Evolutionary conservation across 345 rosid genomes (phyloP), one percentile per base, ranked within the genome.

Genomic region (Trapa bicornis): DNA sequence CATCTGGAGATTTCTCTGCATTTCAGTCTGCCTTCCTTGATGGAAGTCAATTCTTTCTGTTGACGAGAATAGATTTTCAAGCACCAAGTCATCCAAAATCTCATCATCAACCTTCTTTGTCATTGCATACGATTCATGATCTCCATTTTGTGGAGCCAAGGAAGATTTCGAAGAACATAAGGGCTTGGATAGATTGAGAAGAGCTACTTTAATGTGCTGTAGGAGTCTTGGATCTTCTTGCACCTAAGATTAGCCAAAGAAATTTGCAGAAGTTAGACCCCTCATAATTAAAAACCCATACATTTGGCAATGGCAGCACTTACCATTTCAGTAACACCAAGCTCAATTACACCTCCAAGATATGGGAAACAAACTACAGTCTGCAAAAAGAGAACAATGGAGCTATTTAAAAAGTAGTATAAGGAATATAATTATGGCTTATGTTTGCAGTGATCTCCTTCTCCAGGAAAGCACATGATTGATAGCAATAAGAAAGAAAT

Each of bases 331-430:
- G 97, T 90, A 69, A 81, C 86, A 38, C 98, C 98, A 1, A 93
- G 77, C 86, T 93, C 98, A 67, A 93, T 76, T 63, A 88, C 89
- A 65, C 98, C 98, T n/a, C 77, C 92, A 6, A 82, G 84, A 82
- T 86, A 82, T 42, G 97, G 96, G 77, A 93, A 89, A 75, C 98
- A 90, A 61, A 93, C 78, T 56, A 93, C 94, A 35, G 98, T 93
- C 98, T 93, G 88, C 73, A 75, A 64, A 67, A 33, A 73, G 57
- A 75, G 45, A 13, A 66, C 70, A 50, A 29, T 32, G 37, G 63
- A 32, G 48, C 7, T 45, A 10, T 58, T 58, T 32, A 6, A 2
- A 58, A 16, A 35, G 14, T 58, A 54, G 60, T 54, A 17, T 6
- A 6, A 22, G 6, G 35, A 54, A 54, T n/a, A n/a, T 22, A 45